Conservation (phyloP, 148 eudicot genomes). For the Arctostaphylos glauca region DNA sequence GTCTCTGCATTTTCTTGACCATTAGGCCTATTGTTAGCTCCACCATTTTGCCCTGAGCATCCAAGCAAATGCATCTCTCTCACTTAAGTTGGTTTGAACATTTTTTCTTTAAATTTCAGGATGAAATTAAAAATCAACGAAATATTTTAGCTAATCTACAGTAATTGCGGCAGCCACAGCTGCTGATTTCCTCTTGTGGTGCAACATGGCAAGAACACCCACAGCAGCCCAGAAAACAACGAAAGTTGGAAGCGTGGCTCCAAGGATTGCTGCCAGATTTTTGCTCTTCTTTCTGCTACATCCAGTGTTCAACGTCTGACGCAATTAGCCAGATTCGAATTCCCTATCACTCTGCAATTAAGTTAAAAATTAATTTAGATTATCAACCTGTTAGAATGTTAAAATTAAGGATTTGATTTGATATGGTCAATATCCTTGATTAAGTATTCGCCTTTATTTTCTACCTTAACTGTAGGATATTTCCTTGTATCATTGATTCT, state of each 20-base stretch:
- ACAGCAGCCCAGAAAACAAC: constrained; percentile 23
- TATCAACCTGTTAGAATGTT: not conserved
- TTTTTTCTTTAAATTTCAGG: not conserved
- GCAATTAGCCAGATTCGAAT: constrained; percentile 28
- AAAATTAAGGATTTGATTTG: too few species aligned
- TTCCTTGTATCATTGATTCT: too few species aligned
- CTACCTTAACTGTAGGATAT: too few species aligned
- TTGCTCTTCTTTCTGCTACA: constrained; percentile 20
- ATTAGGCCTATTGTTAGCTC: not conserved
- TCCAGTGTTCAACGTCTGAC: constrained; percentile 1
- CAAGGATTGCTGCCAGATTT: constrained; percentile 31
- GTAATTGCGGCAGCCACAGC: constrained; percentile 13
- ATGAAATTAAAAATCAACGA: not conserved
- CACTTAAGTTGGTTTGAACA: not conserved
- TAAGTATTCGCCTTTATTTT: too few species aligned
- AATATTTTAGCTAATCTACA: constrained; percentile 4
- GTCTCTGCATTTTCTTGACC: not conserved
- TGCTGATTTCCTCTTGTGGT: constrained; percentile 20
- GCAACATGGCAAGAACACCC: constrained; percentile 11
- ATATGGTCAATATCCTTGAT: too few species aligned
- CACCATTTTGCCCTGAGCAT: not conserved
- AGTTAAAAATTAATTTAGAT: too few species aligned
- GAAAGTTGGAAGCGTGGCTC: constrained; percentile 23
- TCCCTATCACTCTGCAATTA: constrained; percentile 32
- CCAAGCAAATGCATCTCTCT: not conserved